Evolutionary conservation across 768 basidiomycete species (phyloP).

Genomic region (Boletus coccyginus): DNA sequence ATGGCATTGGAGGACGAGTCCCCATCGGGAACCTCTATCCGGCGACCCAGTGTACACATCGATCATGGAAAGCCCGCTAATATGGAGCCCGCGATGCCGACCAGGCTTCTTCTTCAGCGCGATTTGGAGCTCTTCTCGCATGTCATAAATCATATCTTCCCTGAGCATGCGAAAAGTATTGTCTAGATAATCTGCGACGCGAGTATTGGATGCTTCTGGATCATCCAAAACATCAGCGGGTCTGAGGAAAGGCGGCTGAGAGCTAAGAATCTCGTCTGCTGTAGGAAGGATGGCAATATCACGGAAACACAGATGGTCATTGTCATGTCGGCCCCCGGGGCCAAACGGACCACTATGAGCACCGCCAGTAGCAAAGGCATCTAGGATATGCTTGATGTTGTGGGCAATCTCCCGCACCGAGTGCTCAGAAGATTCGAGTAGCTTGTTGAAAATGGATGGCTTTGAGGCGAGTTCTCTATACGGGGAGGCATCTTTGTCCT

Average conservation of each 20-base stretch:
- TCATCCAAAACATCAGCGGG: conserved; percentile 44
- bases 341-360: conserved; percentile 18
- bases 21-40: conserved; percentile 38
- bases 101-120: conserved; percentile 42
- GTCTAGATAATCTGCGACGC: conserved; percentile 53
- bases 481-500: conserved; percentile 29
- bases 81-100: conserved; percentile 35
- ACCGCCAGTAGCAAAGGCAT: conserved; percentile 25
- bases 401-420: conserved; percentile 35
- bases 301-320: conserved; percentile 61
- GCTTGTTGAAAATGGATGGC: conserved; percentile 22
- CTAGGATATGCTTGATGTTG: conserved; percentile 42
- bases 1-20: conserved; percentile 37
- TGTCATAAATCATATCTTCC: conserved; percentile 62
- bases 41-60: conserved; percentile 37
- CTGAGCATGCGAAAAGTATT: conserved; percentile 64
- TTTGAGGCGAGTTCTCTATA: conserved; percentile 42
- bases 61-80: conserved; percentile 38
- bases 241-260: conserved; percentile 51
- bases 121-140: conserved; percentile 56
- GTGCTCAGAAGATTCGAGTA: conserved; percentile 24
- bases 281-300: conserved; percentile 64
- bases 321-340: conserved; percentile 71
- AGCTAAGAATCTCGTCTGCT: conserved; percentile 53
- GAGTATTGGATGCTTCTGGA: conserved; percentile 34